Evolutionary conservation across 805 yeast species (phyloP), one percentile per base, ranked within the genome.

Genomic region (Kodamaea laetipori): DNA sequence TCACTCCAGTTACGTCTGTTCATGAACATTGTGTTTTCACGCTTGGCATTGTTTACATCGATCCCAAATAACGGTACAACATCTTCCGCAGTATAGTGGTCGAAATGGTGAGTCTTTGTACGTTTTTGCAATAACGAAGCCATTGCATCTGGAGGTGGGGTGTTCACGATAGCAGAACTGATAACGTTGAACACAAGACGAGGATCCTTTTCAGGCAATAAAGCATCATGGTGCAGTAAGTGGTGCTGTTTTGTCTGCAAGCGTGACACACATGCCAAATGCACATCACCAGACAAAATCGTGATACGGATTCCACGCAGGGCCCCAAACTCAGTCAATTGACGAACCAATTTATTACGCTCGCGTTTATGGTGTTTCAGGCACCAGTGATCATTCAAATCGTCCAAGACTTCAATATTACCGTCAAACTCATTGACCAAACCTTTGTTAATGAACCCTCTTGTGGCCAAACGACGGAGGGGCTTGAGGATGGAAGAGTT

Each of bases 351-450:
- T 51, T 61, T 58, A 63, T 92, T 92, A 48, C 99, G 77, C 66
- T 92, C 99, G 38, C 65, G 64, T 61, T 92, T 94, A 67, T 92
- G 99, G 60, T 83, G 78, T 46, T 75, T 75, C 3, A 96, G 84
- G 62, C 97, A 90, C 99, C 99, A 92, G 67, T 92, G 98, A 61
- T 92, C 99, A 58, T 90, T 84, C 63, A 94, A 73, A 61, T 92
- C 98, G 59, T 94, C 98, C 52, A 94, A 74, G 11, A 92, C 79
- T 65, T 92, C 98, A 4, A 92, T 82, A 31, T 85, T 80, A 1
- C 97, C 97, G 60, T 90, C 97, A 57, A 90, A 92, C 53, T 87
- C 94, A 58, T 94, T 92, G 18, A 89, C 89, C 25, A 92, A 64
- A 0, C 96, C 95, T 46, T 76, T 74, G 38, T 81, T 77, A 31